Base-by-base conservation (phyloP, 257 asterid species). In the Solanum infundibuliforme region DNA sequence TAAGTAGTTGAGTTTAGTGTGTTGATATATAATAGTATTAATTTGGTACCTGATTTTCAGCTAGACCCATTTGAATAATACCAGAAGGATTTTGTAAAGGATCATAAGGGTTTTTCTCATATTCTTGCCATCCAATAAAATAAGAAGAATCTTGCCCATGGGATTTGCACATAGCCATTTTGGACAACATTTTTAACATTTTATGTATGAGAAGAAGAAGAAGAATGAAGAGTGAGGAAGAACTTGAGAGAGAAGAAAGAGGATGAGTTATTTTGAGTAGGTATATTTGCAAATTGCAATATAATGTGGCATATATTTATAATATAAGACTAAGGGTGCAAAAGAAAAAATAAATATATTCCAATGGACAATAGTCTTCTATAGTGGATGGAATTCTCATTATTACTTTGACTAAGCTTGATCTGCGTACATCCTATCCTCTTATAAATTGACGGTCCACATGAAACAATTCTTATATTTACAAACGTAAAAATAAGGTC, bases 61-160 rank as follows among this genome's bases (percentile, higher is more conserved):
- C 92, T 34, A 89, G 81, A 86, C 91, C 92, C 92, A 91, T 91
- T 65, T 91, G 92, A 84, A 89, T 91, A 83, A 91, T 91, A 81
- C 93, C 93, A 60, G 88, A 86, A 32, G 91, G 93, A 89, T 91
- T 91, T 16, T 12, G 88, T 77, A 71, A 36, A 20, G 83, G 84
- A 41, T 91, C 21, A 79, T 88, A 90, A 36, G 91, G 91, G 48
- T 91, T 91, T 77, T 89, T 89, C 87, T 91, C 90, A 46, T 89
- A 89, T 87, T 88, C 88, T 36, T 86, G 87, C 91, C 88, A 89
- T 65, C 93, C 93, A 41, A 84, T 11, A 46, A 89, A 91, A 85
- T 91, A 91, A 29, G 90, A 91, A 88, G 93, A 91, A 65, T 91
- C 90, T 84, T 91, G 90, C 4, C 91, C 93, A 32, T 88, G 89